A percentile compares a stretch with the other conserved stretches of the same genome.
These are phyloP conservation scores for Heliocybe sulcata DNA, from an alignment of 1,284 basidiomycete genomes.

Conservation along the genomic window DNA sequence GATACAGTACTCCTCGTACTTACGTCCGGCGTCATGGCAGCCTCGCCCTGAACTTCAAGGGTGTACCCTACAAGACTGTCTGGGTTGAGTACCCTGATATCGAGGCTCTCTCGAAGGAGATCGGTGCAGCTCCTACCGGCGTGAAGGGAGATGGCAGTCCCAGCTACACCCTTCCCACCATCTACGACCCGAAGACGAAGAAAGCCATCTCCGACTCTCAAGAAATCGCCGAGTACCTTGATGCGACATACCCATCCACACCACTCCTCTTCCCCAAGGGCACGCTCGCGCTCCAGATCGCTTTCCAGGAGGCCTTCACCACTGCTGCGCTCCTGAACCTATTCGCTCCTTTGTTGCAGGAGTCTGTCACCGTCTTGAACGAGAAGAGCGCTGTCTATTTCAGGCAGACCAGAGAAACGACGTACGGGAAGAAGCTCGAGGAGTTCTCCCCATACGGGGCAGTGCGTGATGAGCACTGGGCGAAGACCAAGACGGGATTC, in stretches of 20 bases:
- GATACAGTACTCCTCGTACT: background rate
- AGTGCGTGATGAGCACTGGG: background rate
- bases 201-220: constrained; percentile 22
- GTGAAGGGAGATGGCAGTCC: constrained; percentile 14
- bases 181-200: constrained; percentile 20
- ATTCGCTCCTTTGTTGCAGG: background rate
- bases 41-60: constrained; percentile 25
- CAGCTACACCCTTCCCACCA: constrained; percentile 26
- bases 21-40: constrained; percentile 11
- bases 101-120: constrained; percentile 17
- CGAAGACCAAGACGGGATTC: background rate
- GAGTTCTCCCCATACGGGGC: background rate
- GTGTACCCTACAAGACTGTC: constrained; percentile 23
- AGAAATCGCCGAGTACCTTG: constrained; percentile 25
- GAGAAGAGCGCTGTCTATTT: background rate
- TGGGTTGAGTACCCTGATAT: constrained; percentile 32
- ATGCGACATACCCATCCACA: constrained; percentile 22
- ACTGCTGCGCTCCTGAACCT: background rate
- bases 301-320: background rate
- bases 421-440: constrained; percentile 2
- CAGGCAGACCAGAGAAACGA: background rate
- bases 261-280: constrained; percentile 14
- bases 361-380: background rate
- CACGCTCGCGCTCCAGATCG: background rate
- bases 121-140: constrained; percentile 19